These are phyloP conservation scores for Blastocystis sp. DNA, from an alignment of 352 stramenopile species.

Conservation along the genomic window DNA sequence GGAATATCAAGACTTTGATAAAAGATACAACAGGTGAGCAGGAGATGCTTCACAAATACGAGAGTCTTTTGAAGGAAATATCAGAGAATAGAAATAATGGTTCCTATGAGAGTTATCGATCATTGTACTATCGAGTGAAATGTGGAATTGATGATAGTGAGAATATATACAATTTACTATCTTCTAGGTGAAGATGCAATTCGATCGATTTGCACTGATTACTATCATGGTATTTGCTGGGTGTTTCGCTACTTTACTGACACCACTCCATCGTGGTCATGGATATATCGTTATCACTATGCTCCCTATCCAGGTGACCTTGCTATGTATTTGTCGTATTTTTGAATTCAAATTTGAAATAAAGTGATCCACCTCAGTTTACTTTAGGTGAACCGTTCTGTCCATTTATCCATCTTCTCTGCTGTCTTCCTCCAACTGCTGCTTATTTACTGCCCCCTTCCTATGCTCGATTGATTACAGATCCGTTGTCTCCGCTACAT, in stretches of 20 bases:
- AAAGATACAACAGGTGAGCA: too few species aligned
- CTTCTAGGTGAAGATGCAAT: too few species aligned
- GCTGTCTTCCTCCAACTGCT: conserved; percentile 85
- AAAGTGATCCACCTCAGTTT: conserved; percentile 74
- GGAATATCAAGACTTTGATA: too few species aligned
- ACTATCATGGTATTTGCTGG: conserved; percentile 97
- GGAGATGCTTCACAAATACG: too few species aligned
- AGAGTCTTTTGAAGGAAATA: too few species aligned
- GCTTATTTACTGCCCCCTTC: conserved; percentile 86
- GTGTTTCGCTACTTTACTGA: conserved; percentile 98
- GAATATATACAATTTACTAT: too few species aligned
- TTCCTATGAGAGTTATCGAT: too few species aligned
- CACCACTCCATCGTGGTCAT: conserved; percentile 89
- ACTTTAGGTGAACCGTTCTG: conserved; percentile 80
- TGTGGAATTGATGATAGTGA: too few species aligned
- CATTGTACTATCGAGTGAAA: too few species aligned
- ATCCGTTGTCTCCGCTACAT: conserved; percentile 86
- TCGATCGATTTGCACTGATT: conserved; percentile 64
- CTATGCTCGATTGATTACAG: conserved; percentile 84
- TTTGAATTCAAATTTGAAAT: not conserved
- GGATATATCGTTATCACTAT: conserved; percentile 98
- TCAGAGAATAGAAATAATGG: too few species aligned
- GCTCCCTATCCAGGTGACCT: conserved; percentile 95
- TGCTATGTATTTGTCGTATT: conserved; percentile 72
- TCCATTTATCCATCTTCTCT: conserved; percentile 94